Base-by-base conservation (phyloP, 768 basidiomycete genomes). In the Mycena belliarum region DNA sequence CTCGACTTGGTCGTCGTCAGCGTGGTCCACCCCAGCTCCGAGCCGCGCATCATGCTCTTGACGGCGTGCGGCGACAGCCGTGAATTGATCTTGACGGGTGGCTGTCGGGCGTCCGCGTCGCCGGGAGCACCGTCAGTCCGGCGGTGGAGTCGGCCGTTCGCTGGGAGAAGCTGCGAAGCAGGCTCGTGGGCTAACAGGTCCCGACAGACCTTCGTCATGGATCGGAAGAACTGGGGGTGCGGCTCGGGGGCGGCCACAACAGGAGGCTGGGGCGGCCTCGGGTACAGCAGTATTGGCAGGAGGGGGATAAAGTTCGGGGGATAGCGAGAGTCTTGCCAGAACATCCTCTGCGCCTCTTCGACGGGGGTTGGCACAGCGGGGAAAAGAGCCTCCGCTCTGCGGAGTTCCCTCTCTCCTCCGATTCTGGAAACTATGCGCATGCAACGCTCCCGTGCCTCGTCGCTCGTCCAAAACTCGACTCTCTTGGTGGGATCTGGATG, bases 1-100 rank as follows among this genome's bases (percentile, higher is more conserved):
- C 92, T 91, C 32, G 87, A 81, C 63, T 84, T 79, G 64, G 95
- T 95, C 6, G 91, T 91, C 2, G 93, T 95, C 49, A 95, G 73
- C 12, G 90, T 91, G 57, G 93, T 95, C 89, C 89, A 87, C 0
- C 87, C 85, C 29, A 82, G 72, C 44, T 75, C 74, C 0, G 87
- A 82, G 12, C 93, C 93, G 66, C 82, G 83, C 26, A 87, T 72
- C 75, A 94, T 75, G 55, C 88, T 91, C 56, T 84, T 79, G 6
- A 91, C 81, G 0, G 93, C 94, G 68, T 94, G 93, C 9, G 80
- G 80, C 0, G 92, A 92, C 24, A 91, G 73, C 21, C 80, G 80
- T 2, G 82, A 78, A 58, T 84, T 84, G 24, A 75, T 76, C 51
- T 77, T 82, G 29, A 81, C 77, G 57, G 79, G 79, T 54, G 84